Percentiles rank a stretch among this genome's conserved stretches.
These are phyloP conservation scores for Colletotrichum sp. DNA, from an alignment of 2,329 filamentous ascomycete species.

Conservation along the genomic window DNA sequence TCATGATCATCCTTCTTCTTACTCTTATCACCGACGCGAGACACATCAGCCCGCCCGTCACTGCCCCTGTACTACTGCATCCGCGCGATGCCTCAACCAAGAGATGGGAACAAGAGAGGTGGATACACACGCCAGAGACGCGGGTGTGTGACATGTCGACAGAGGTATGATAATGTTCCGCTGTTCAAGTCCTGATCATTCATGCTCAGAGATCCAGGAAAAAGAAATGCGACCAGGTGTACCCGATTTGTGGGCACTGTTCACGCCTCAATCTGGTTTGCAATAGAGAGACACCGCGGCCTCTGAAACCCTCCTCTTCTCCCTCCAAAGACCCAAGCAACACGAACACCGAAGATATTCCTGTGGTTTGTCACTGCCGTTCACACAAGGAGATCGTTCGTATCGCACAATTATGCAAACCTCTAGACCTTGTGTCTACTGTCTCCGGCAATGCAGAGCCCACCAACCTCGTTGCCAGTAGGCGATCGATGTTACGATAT, in stretches of 20 bases:
- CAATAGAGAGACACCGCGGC: slow-evolving; percentile 16
- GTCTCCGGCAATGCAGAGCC: neutral
- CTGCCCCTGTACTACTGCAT: neutral
- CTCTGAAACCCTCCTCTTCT: neutral
- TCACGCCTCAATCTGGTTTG: slow-evolving; percentile 23
- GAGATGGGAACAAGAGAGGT: neutral
- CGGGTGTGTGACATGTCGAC: slow-evolving; percentile 25
- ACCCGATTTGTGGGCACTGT: slow-evolving; percentile 22
- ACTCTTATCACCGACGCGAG: neutral
- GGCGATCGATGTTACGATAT: slow-evolving; percentile 22
- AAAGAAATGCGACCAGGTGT: slow-evolving; percentile 23
- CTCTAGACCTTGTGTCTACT: neutral
- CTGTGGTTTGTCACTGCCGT: neutral
- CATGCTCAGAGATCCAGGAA: neutral
- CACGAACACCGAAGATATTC: neutral
- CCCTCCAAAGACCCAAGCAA: neutral
- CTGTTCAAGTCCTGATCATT: neutral
- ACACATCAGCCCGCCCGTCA: neutral
- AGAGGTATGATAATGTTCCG: neutral
- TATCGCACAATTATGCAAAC: neutral
- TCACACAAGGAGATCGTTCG: neutral
- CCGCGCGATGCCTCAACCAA: neutral
- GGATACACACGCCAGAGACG: slow-evolving; percentile 25
- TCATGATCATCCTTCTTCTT: neutral
- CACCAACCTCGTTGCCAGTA: slow-evolving; percentile 9